These are phyloP conservation scores for Teratosphaeria zuluensis DNA, from an alignment of 2,329 filamentous ascomycete genomes.

Conservation along the genomic window DNA sequence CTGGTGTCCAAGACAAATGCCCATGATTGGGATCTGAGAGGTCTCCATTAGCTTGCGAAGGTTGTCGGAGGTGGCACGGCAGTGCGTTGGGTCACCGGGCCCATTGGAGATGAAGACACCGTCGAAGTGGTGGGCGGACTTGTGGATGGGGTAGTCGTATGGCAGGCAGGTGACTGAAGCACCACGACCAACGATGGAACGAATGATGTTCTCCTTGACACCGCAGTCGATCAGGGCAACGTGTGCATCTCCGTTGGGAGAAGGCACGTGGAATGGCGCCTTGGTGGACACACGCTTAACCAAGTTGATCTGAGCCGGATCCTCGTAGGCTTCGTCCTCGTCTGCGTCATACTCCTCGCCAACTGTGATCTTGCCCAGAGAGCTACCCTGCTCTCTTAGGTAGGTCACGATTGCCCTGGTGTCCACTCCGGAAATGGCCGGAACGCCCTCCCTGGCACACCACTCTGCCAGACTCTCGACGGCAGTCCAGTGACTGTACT, in stretches of 20 bases:
- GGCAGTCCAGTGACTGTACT: conserved; percentile 98
- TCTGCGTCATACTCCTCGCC: conserved; percentile 98
- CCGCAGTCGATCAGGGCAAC: conserved; percentile 94
- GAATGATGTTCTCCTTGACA: conserved; percentile 99
- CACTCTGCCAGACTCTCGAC: conserved; percentile 87
- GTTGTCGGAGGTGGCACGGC: conserved; percentile 88
- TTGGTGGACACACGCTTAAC: conserved; percentile 97
- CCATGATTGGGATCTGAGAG: conserved; percentile 87
- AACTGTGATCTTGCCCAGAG: conserved; percentile 84
- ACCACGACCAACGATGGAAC: conserved; percentile 83
- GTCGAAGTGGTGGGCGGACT: conserved; percentile 94
- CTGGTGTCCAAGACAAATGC: conserved; percentile 96
- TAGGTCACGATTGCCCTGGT: conserved; percentile 94
- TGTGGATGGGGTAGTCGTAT: conserved; percentile 95
- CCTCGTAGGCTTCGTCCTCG: conserved; percentile 90
- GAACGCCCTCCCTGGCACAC: conserved; percentile 93
- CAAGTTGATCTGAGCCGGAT: conserved; percentile 92
- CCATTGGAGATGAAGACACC: conserved; percentile 99
- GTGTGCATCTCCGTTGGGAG: conserved; percentile 73
- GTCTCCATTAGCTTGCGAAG: conserved; percentile 82
- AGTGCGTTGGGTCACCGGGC: conserved; percentile 95
- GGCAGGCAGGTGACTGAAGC: conserved; percentile 91
- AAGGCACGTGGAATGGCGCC: conserved; percentile 89
- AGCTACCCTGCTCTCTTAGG: conserved; percentile 92
- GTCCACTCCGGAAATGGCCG: conserved; percentile 92